Conservation (phyloP, 73 alveolate species). For the Symbiodinium pilosum region DNA sequence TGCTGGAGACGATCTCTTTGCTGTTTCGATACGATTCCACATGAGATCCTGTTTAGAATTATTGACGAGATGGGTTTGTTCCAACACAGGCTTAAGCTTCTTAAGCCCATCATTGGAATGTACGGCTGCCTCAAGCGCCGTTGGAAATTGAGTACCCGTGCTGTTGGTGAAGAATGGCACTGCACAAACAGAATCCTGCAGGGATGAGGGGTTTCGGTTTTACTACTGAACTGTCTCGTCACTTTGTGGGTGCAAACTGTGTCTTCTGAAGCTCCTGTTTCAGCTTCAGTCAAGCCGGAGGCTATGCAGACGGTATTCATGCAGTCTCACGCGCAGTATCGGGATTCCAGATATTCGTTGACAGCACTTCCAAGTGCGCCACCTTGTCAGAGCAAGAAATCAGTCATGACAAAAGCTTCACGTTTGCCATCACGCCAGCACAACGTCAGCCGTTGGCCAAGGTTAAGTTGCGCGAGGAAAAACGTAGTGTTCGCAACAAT, state of each 20-base stretch:
- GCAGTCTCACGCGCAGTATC: neutral
- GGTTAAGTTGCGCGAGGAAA: neutral
- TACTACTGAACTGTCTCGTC: neutral
- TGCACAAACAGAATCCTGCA: conserved; percentile 20
- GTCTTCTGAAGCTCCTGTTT: neutral
- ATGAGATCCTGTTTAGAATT: neutral
- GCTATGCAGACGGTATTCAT: conserved; percentile 25
- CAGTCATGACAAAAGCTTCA: neutral
- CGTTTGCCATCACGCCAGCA: conserved; percentile 1
- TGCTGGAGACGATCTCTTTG: neutral
- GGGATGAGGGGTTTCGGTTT: conserved; percentile 25
- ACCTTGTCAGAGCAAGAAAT: neutral
- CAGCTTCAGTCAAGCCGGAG: neutral
- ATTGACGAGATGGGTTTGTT: conserved; percentile 5
- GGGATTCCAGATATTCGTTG: neutral
- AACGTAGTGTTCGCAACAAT: neutral
- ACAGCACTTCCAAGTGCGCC: neutral
- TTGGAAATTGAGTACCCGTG: neutral
- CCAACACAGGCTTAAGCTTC: neutral
- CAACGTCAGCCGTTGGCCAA: neutral
- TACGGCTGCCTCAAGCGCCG: neutral
- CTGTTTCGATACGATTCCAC: conserved; percentile 28
- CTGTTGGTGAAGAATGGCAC: neutral
- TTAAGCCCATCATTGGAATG: neutral
- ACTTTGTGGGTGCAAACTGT: conserved; percentile 26